Evolutionary conservation across 768 basidiomycete species (phyloP).

Genomic region (Naganishia friedmannii): DNA sequence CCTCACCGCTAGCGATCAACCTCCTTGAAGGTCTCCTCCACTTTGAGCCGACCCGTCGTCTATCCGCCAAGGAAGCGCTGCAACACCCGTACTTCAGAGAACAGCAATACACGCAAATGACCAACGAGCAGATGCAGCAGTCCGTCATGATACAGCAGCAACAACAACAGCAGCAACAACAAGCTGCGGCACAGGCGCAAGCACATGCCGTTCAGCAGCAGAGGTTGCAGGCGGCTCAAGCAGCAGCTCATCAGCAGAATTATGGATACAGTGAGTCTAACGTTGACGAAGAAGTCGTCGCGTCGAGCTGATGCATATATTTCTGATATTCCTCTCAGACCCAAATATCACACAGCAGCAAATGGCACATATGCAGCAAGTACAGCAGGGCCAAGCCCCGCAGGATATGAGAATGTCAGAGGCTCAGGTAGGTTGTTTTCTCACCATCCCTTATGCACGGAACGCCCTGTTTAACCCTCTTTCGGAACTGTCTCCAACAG

Average conservation of each 20-base stretch:
- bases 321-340: neutral
- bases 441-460: too few species aligned
- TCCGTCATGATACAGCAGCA: slow-evolving; percentile 29
- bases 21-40: slow-evolving; percentile 90
- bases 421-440: neutral
- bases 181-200: slow-evolving; percentile 34
- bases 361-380: slow-evolving; percentile 33
- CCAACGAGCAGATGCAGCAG: slow-evolving; percentile 35
- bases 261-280: slow-evolving; percentile 39
- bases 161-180: slow-evolving; percentile 37
- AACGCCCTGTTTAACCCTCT: neutral
- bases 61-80: slow-evolving; percentile 86
- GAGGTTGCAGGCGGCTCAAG: slow-evolving; percentile 5
- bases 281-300: neutral
- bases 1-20: slow-evolving; percentile 66
- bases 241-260: slow-evolving; percentile 19
- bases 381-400: slow-evolving; percentile 23
- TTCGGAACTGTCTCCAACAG: neutral
- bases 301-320: neutral
- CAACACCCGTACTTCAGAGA: slow-evolving; percentile 78
- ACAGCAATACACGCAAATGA: slow-evolving; percentile 33
- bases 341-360: slow-evolving; percentile 10
- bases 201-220: neutral
- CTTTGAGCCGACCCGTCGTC: slow-evolving; percentile 88
- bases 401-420: slow-evolving; percentile 20